phyloP scores from a whole-genome alignment of 768 basidiomycete species.

The Ramaria rubella region DNA sequence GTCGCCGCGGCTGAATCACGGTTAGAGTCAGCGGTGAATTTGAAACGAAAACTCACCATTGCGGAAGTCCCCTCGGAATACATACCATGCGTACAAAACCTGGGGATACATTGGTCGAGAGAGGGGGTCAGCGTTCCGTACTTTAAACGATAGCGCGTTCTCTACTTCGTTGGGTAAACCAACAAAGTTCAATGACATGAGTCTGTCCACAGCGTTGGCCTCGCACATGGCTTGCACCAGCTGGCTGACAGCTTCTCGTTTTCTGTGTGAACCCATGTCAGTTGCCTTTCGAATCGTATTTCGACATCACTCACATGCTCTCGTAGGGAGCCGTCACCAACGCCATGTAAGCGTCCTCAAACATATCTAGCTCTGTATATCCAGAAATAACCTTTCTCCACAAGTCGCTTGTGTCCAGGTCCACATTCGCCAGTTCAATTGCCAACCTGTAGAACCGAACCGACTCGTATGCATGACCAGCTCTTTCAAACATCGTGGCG shows the following conservation, averaged over 20 bases:
- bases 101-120: conserved; percentile 78
- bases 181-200: conserved; percentile 79
- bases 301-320: conserved; percentile 55
- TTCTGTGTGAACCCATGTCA: conserved; percentile 38
- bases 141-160: conserved; percentile 82
- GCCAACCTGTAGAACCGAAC: conserved; percentile 65
- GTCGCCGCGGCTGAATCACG: conserved; percentile 64
- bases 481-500: conserved; percentile 64
- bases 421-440: conserved; percentile 55
- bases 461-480: conserved; percentile 27
- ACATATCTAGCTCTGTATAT: conserved; percentile 62
- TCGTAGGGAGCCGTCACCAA: conserved; percentile 70
- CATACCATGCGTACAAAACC: conserved; percentile 93
- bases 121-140: conserved; percentile 87
- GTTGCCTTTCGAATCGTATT: neutral
- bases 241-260: conserved; percentile 73
- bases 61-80: conserved; percentile 80
- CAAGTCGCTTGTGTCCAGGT: conserved; percentile 53
- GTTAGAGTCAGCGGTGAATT: neutral
- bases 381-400: conserved; percentile 79
- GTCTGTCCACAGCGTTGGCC: conserved; percentile 66
- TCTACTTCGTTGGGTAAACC: conserved; percentile 85
- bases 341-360: conserved; percentile 83
- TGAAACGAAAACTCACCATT: conserved; percentile 54
- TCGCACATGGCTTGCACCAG: conserved; percentile 93